Conservation (phyloP, 805 yeast species). For the Candida lessepsii region DNA sequence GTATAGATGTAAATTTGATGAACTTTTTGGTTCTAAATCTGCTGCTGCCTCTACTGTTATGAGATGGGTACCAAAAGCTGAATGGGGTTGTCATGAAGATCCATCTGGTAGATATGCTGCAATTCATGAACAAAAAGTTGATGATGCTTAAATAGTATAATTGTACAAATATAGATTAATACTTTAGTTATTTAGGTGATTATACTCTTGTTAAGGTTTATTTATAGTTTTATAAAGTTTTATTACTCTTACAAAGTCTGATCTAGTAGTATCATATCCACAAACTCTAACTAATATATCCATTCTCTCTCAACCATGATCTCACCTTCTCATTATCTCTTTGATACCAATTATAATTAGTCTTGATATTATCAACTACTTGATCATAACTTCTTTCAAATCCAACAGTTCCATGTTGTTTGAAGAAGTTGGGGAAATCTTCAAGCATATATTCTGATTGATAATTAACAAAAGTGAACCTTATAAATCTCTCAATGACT, state of each 20-base stretch:
- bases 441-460: slow-evolving; percentile 32
- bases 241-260: too few relatives aligned
- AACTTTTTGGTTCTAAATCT: slow-evolving; percentile 73
- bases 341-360: slow-evolving; percentile 50
- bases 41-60: slow-evolving; percentile 88
- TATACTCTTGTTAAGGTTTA: too few relatives aligned
- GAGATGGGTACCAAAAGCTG: slow-evolving; percentile 99
- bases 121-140: slow-evolving; percentile 67
- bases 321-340: slow-evolving; percentile 44
- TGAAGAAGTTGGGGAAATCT: slow-evolving; percentile 32
- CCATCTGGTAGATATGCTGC: slow-evolving; percentile 97
- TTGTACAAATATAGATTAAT: slow-evolving; percentile 1
- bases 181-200: too few relatives aligned
- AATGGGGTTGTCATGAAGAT: slow-evolving; percentile 99
- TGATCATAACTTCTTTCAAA: slow-evolving; percentile 59
- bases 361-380: slow-evolving; percentile 53
- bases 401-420: slow-evolving; percentile 35
- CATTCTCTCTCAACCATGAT: slow-evolving; percentile 38
- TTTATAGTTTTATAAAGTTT: too few relatives aligned
- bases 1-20: slow-evolving; percentile 97
- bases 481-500: slow-evolving; percentile 48
- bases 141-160: slow-evolving; percentile 9
- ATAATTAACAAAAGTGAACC: slow-evolving; percentile 38
- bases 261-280: background rate
- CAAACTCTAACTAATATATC: background rate